Evolutionary conservation across 208 protist genomes (phyloP), one percentile per base, ranked within the genome.

Genomic region (Crithidia thermophila): DNA sequence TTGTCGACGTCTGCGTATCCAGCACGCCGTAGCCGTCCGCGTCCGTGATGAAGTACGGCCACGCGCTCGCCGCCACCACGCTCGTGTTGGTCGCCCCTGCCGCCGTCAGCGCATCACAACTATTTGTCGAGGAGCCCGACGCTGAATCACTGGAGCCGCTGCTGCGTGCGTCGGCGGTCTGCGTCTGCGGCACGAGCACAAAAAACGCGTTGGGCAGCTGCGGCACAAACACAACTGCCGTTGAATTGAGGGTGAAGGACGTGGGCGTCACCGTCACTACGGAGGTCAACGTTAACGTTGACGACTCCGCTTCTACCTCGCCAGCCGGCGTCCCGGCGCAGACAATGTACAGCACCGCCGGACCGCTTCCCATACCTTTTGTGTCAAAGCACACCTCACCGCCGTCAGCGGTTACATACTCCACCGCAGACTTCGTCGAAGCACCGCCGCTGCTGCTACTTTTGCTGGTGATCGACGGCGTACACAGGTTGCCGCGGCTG

Each of bases 241-340:
- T 62, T 18, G 25, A 2, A 30, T 28, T 28, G 16, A 20, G 5
- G 40, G 37, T 13, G 18, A 39, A 31, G 3, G 7, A 36, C 8
- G 56, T 39, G 13, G 60, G 56, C 4, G 34, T 52, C 55, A 72
- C 53, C 33, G 66, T 59, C 20, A 64, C 47, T 14, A 21, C 40
- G 9, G 51, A 13, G 3, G 42, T 37, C 21, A 46, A 20, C 20
- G 59, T 60, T n/a, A 74, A 59, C 16, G 55, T 18, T 3, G 58
- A 53, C 7, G 52, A 57, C 18, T 45, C 28, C 42, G 56, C 55
- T 34, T 59, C 37, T 23, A 42, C 50, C 18, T 42, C 50, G 40
- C 72, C 72, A 2, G 43, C 65, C 2, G 72, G 72, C 2, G 72
- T 79, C 7, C 58, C 63, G 18, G 65, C 67, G 28, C 72, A 79